Conservation (phyloP, 139 green algal species). For the Tetradesmus obliquus region DNA sequence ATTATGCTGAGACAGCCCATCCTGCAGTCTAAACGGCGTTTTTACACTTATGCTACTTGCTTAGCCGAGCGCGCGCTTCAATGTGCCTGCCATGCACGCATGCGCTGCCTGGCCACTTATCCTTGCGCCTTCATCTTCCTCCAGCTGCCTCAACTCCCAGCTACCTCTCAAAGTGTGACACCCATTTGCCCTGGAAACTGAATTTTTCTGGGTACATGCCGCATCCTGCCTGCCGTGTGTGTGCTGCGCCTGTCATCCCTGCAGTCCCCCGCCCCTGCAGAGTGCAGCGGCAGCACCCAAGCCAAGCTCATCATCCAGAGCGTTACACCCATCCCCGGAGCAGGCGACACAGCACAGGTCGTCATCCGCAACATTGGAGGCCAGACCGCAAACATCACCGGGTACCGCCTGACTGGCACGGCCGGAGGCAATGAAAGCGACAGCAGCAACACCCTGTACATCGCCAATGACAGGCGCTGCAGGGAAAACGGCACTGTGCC, state of each 20-base stretch:
- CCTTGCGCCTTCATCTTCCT: not conserved
- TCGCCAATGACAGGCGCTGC: conserved; percentile 37
- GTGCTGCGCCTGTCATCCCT: not conserved
- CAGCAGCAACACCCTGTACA: conserved; percentile 14
- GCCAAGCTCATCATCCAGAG: conserved; percentile 59
- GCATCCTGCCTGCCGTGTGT: too few relatives aligned
- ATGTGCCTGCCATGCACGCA: not conserved
- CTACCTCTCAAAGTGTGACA: too few relatives aligned
- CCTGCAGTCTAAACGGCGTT: too few relatives aligned
- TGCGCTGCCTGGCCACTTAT: not conserved
- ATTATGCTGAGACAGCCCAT: too few relatives aligned
- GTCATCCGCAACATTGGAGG: conserved; percentile 64
- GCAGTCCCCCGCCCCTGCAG: not conserved
- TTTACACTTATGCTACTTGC: too few relatives aligned
- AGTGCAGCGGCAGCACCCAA: conserved; percentile 51
- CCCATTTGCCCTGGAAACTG: too few relatives aligned
- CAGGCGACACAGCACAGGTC: conserved; percentile 19
- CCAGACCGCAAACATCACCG: conserved; percentile 63
- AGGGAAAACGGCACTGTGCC: conserved; percentile 58
- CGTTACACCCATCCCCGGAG: conserved; percentile 49
- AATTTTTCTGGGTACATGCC: too few relatives aligned
- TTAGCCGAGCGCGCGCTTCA: not conserved
- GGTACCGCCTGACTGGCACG: conserved; percentile 53
- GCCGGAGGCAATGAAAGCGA: not conserved
- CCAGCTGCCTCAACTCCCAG: not conserved